Evolutionary conservation across 2,329 filamentous ascomycete species (phyloP).

Genomic region (Cyphellophora attinorum): DNA sequence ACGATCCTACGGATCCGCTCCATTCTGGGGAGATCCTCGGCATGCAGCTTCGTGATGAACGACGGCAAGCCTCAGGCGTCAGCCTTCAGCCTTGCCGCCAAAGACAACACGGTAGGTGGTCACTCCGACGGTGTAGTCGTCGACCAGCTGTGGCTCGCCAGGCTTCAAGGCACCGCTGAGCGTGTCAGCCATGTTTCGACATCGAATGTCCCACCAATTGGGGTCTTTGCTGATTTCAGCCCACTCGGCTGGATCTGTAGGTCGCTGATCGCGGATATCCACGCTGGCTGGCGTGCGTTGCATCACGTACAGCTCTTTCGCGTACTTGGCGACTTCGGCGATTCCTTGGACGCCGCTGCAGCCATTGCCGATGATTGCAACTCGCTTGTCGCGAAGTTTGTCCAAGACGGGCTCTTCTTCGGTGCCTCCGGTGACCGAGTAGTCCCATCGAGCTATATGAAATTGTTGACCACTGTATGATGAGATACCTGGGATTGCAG

Average conservation of each 20-base stretch:
- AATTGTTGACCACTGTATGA: slow-evolving; percentile 19
- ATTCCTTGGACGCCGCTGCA: slow-evolving; percentile 9
- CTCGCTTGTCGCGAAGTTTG: slow-evolving; percentile 6
- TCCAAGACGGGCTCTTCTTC: slow-evolving; percentile 29
- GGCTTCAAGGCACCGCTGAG: slow-evolving; percentile 1
- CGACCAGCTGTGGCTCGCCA: slow-evolving; percentile 1
- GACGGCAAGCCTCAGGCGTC: slow-evolving; percentile 1
- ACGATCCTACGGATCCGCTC: slow-evolving; percentile 39
- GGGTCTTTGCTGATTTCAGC: neutral
- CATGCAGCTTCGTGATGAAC: slow-evolving; percentile 11
- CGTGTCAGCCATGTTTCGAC: slow-evolving; percentile 3
- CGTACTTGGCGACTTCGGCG: slow-evolving; percentile 22
- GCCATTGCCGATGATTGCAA: slow-evolving; percentile 11
- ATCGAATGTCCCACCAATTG: slow-evolving; percentile 5
- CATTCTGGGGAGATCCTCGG: slow-evolving; percentile 30
- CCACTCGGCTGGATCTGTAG: slow-evolving; percentile 1
- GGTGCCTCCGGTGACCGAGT: slow-evolving; percentile 7
- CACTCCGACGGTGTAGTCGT: slow-evolving; percentile 1
- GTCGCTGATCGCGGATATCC: slow-evolving; percentile 3
- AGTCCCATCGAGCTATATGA: slow-evolving; percentile 21
- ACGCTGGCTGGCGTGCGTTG: slow-evolving; percentile 29
- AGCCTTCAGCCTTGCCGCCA: neutral
- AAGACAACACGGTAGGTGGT: slow-evolving; percentile 1
- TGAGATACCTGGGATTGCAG: slow-evolving; percentile 18
- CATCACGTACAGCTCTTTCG: slow-evolving; percentile 28